phyloP scores from a whole-genome alignment of 2,329 filamentous ascomycete genomes.

The Sporothrix variecibatus region DNA sequence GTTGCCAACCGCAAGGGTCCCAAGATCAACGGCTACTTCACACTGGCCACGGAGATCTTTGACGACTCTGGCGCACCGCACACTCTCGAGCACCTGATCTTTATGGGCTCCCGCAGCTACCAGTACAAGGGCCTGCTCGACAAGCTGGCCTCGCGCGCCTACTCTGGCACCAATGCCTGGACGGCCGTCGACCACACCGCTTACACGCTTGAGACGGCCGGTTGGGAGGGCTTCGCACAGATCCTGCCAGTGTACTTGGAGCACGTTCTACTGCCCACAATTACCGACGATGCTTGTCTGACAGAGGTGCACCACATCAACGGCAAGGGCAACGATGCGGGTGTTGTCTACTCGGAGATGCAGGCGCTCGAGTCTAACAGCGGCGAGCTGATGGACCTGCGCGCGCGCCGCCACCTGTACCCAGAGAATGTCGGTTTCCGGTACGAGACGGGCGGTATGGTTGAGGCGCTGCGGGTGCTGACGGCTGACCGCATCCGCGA shows the following conservation, averaged over 20 bases:
- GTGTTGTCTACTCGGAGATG: slow-evolving; percentile 98
- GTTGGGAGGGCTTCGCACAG: slow-evolving; percentile 95
- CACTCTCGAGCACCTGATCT: slow-evolving; percentile 79
- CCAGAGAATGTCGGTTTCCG: slow-evolving; percentile 88
- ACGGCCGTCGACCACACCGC: slow-evolving; percentile 95
- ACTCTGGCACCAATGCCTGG: slow-evolving; percentile 95
- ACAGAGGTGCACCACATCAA: slow-evolving; percentile 97
- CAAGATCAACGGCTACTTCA: slow-evolving; percentile 94
- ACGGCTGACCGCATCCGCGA: slow-evolving; percentile 88
- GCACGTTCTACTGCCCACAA: slow-evolving; percentile 84
- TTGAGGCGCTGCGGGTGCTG: slow-evolving; percentile 82
- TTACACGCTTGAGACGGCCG: slow-evolving; percentile 91
- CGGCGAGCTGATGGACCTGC: slow-evolving; percentile 83
- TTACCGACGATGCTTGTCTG: slow-evolving; percentile 89
- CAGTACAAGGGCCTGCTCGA: slow-evolving; percentile 94
- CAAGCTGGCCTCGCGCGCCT: slow-evolving; percentile 89
- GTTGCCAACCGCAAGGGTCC: slow-evolving; percentile 90
- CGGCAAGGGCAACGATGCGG: slow-evolving; percentile 89
- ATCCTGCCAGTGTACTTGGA: slow-evolving; percentile 95
- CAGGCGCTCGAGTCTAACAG: slow-evolving; percentile 88
- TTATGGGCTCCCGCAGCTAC: slow-evolving; percentile 92
- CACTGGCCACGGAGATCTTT: slow-evolving; percentile 93
- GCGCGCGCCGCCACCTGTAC: slow-evolving; percentile 77
- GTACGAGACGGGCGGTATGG: slow-evolving; percentile 98
- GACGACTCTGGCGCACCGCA: slow-evolving; percentile 94